Conservation (phyloP, 176 grass and related monocot genomes). For the Pontederia paniculata region DNA sequence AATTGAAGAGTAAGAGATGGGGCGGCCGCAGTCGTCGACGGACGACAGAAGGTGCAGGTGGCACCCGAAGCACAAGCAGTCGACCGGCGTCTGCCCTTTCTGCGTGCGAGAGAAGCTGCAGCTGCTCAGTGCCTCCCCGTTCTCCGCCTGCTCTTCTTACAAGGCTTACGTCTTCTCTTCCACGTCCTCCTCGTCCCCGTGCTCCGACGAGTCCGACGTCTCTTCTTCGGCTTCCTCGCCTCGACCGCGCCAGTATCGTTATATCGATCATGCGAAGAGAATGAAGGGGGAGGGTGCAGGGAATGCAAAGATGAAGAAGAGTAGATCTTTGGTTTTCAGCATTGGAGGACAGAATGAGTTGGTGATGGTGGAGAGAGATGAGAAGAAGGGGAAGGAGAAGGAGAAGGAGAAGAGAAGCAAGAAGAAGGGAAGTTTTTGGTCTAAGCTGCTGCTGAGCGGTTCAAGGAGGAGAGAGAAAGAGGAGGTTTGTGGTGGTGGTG, state of each 20-base stretch:
- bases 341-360: constrained; percentile 42
- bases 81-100: constrained; percentile 46
- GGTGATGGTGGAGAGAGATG: constrained; percentile 25
- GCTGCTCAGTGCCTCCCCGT: constrained; percentile 17
- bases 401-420: constrained; percentile 18
- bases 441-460: constrained; percentile 49
- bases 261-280: not conserved
- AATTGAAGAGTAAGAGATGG: constrained; percentile 12
- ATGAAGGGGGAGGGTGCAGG: constrained; percentile 18
- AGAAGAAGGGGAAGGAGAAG: constrained; percentile 22
- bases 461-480: constrained; percentile 14
- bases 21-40: constrained; percentile 11
- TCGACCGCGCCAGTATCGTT: not conserved
- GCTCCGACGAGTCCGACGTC: constrained; percentile 30
- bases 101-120: constrained; percentile 71
- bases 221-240: constrained; percentile 31
- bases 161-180: constrained; percentile 11
- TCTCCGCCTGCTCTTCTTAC: constrained; percentile 29
- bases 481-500: not conserved
- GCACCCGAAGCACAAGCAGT: constrained; percentile 43
- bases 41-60: constrained; percentile 39
- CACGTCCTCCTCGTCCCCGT: constrained; percentile 26
- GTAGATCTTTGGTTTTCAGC: constrained; percentile 34
- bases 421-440: constrained; percentile 51
- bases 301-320: constrained; percentile 27